Conservation (phyloP, 768 basidiomycete species). For the Suillus placidus region DNA sequence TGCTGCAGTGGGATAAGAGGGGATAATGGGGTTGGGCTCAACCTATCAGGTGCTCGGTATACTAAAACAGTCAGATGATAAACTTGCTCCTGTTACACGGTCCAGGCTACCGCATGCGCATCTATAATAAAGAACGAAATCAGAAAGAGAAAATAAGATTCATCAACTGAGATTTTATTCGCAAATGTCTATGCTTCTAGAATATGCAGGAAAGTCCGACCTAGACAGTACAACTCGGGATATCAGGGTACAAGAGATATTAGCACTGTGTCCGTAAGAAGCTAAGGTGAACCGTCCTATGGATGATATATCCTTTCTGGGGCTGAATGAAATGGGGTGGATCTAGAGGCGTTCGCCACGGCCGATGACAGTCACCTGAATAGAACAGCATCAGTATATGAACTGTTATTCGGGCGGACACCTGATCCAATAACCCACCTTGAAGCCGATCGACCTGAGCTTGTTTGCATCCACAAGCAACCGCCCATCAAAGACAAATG, state of each 20-base stretch:
- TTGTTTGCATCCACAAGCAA: conserved; percentile 81
- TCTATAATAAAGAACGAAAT: background rate
- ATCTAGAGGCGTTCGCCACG: conserved; percentile 48
- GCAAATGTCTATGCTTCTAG: background rate
- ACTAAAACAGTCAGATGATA: background rate
- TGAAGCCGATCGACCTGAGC: conserved; percentile 89
- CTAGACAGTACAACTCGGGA: background rate
- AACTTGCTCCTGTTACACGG: background rate
- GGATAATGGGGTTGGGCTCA: background rate
- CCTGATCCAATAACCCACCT: conserved; percentile 43
- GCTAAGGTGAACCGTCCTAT: conserved; percentile 8
- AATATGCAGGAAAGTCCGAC: background rate
- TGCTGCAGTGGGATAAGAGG: background rate
- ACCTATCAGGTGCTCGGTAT: background rate
- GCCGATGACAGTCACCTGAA: conserved; percentile 61
- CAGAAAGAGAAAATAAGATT: background rate
- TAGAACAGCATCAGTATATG: conserved; percentile 13
- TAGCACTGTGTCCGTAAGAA: background rate
- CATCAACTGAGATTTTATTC: background rate
- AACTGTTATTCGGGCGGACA: background rate
- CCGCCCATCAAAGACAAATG: conserved; percentile 95
- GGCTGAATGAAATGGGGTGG: background rate
- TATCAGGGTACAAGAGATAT: background rate
- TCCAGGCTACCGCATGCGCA: no score
- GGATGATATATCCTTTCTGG: conserved; percentile 14